Evolutionary conservation across 2,329 filamentous ascomycete genomes (phyloP).

Genomic region (Fusarium subtropicale): DNA sequence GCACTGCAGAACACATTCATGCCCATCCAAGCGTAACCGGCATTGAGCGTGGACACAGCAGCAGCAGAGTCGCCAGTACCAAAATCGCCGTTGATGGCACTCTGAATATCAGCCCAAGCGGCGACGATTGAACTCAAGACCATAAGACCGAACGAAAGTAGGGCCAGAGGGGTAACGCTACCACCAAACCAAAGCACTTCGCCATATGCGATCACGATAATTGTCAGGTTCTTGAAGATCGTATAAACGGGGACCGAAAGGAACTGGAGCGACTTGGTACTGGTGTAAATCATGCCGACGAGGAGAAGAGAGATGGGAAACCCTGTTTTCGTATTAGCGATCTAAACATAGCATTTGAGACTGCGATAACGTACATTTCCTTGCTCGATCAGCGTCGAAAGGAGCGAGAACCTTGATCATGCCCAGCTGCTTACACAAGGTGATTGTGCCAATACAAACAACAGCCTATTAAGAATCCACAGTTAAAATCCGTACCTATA

Average conservation of each 20-base stretch:
- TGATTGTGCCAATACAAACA: conserved; percentile 88
- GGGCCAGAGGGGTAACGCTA: conserved; percentile 84
- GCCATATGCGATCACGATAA: conserved; percentile 97
- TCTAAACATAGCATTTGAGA: not conserved
- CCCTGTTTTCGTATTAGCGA: conserved; percentile 67
- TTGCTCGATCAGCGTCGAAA: conserved; percentile 89
- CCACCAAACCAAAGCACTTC: conserved; percentile 99
- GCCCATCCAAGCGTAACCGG: conserved; percentile 98
- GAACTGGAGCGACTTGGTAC: conserved; percentile 94
- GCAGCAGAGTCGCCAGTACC: conserved; percentile 71
- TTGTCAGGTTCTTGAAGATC: conserved; percentile 99
- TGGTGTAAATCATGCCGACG: conserved; percentile 99
- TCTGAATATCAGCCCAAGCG: conserved; percentile 96
- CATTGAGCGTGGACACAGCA: conserved; percentile 88
- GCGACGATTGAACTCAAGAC: conserved; percentile 94
- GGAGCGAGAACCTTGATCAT: conserved; percentile 84
- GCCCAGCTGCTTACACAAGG: conserved; percentile 81
- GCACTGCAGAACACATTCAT: conserved; percentile 96
- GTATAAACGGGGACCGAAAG: conserved; percentile 98
- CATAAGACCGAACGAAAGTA: conserved; percentile 97
- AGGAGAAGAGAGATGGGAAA: conserved; percentile 95
- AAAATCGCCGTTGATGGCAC: conserved; percentile 75
- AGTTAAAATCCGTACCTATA: conserved; percentile 8
- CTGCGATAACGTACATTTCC: conserved; percentile 76
- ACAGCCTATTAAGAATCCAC: conserved; percentile 70